A percentile compares a stretch with the other conserved stretches of the same genome.
Conservation (phyloP, 257 asterid genomes). For the Ajuga chamaepitys region DNA sequence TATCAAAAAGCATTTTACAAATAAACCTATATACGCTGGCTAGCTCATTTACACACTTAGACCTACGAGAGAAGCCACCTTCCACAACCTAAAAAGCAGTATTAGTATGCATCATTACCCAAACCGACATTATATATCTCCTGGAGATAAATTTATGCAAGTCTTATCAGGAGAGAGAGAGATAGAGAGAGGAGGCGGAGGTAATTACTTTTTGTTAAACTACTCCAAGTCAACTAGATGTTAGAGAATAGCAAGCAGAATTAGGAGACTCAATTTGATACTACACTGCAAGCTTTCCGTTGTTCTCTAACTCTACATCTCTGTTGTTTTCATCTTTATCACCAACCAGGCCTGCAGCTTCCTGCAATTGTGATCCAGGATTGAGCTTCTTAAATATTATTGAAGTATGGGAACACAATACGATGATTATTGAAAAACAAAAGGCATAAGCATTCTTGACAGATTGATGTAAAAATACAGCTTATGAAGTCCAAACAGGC, state of each 20-base stretch:
- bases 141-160: constrained; percentile 8
- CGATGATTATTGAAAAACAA: not conserved
- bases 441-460: not conserved
- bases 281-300: constrained; percentile 16
- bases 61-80: not conserved
- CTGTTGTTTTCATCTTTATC: constrained; percentile 26
- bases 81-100: constrained; percentile 11
- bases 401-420: not conserved
- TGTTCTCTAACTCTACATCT: constrained; percentile 17
- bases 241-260: constrained; percentile 14
- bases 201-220: constrained; percentile 6
- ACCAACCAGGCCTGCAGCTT: constrained; percentile 16
- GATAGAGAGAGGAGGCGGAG: constrained; percentile 4
- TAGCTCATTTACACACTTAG: constrained; percentile 11
- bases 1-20: constrained; percentile 13
- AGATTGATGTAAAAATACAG: not conserved
- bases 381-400: not conserved
- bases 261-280: not conserved
- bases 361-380: constrained; percentile 27
- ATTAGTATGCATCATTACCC: constrained; percentile 11
- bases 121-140: not conserved
- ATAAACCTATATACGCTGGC: constrained; percentile 8
- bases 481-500: not conserved
- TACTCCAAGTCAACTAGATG: constrained; percentile 3
- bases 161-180: not conserved